These are phyloP conservation scores for Nicotiana attenuata DNA, from an alignment of 257 asterid species.

Conservation along the genomic window DNA sequence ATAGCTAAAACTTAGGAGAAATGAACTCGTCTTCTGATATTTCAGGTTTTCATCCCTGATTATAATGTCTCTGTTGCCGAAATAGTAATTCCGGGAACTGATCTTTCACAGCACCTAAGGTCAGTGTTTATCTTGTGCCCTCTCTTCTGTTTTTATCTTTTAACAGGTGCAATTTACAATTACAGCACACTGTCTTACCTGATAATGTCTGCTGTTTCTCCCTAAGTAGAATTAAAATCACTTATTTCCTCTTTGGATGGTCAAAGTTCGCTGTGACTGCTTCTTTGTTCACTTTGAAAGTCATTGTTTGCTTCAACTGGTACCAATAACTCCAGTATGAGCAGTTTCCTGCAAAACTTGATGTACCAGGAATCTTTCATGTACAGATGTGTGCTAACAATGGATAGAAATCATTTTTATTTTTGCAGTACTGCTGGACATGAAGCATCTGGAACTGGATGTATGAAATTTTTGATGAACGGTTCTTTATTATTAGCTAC, in stretches of 20 bases:
- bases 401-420: background rate
- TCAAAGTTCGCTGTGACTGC: background rate
- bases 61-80: conserved; percentile 51
- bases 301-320: conserved; percentile 1
- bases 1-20: background rate
- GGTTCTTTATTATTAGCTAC: conserved; percentile 51
- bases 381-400: background rate
- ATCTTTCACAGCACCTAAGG: conserved; percentile 55
- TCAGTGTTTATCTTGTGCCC: background rate
- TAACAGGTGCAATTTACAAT: background rate
- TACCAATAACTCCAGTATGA: background rate
- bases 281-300: background rate
- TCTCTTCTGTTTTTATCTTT: background rate
- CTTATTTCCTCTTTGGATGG: background rate
- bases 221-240: background rate
- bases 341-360: background rate
- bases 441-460: conserved; percentile 56
- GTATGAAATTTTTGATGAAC: conserved; percentile 53
- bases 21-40: conserved; percentile 12
- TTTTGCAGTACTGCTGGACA: conserved; percentile 48
- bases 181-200: background rate
- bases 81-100: conserved; percentile 48
- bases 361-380: background rate
- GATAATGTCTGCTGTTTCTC: background rate
- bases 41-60: conserved; percentile 48